These are phyloP conservation scores for Apiospora arundinis DNA, from an alignment of 2,329 filamentous ascomycete species.

Conservation along the genomic window DNA sequence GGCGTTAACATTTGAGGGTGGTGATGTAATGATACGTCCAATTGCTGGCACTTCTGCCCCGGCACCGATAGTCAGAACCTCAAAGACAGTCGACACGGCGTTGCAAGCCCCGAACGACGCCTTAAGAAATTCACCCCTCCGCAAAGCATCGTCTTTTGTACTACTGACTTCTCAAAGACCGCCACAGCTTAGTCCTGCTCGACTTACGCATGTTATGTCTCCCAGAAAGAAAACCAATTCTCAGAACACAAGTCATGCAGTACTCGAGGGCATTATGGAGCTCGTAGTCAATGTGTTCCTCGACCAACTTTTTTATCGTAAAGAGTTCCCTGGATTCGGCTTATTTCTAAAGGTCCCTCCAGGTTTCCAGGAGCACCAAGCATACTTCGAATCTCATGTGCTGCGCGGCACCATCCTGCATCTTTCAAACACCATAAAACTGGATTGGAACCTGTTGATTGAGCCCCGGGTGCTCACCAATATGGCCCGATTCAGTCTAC, in stretches of 20 bases:
- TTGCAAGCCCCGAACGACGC: slow-evolving; percentile 44
- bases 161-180: slow-evolving; percentile 77
- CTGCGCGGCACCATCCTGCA: slow-evolving; percentile 76
- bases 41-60: slow-evolving; percentile 65
- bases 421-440: slow-evolving; percentile 71
- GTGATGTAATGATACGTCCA: slow-evolving; percentile 82
- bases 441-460: slow-evolving; percentile 73
- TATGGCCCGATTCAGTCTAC: slow-evolving; percentile 77
- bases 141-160: slow-evolving; percentile 89
- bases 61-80: slow-evolving; percentile 76
- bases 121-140: slow-evolving; percentile 66
- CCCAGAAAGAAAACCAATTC: slow-evolving; percentile 59
- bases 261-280: slow-evolving; percentile 79
- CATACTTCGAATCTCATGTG: slow-evolving; percentile 92
- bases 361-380: slow-evolving; percentile 92
- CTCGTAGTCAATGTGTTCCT: slow-evolving; percentile 81
- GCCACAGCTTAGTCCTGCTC: slow-evolving; percentile 64
- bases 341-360: slow-evolving; percentile 89
- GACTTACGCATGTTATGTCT: slow-evolving; percentile 67
- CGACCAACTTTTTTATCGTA: slow-evolving; percentile 83
- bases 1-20: slow-evolving; percentile 82
- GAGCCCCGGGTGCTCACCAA: slow-evolving; percentile 89
- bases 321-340: slow-evolving; percentile 89
- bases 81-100: slow-evolving; percentile 59
- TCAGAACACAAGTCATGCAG: slow-evolving; percentile 66